A percentile compares a stretch with the other conserved stretches of the same genome.
Conservation (phyloP, 495 filamentous ascomycete species). For the Oleoguttula mirabilis region DNA sequence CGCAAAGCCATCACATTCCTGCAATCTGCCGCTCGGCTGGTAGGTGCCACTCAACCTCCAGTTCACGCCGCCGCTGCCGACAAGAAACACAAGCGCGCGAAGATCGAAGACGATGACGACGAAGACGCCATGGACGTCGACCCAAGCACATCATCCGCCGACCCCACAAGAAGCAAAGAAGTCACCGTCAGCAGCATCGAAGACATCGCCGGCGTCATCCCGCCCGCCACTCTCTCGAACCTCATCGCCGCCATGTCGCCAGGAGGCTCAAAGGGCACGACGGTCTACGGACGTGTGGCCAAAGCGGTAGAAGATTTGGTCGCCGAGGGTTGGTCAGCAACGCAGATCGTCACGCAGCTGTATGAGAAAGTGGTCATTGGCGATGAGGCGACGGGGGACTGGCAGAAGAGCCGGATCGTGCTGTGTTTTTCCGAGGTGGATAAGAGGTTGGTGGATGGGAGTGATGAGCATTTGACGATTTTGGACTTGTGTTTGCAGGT, state of each 20-base stretch:
- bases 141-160: constrained; percentile 25
- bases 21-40: constrained; percentile 76
- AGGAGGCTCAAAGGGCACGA: constrained; percentile 40
- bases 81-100: constrained; percentile 38
- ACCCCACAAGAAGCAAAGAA: too few relatives aligned
- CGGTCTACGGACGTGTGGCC: constrained; percentile 63
- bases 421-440: constrained; percentile 84
- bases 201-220: constrained; percentile 94
- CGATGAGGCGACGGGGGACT: constrained; percentile 68
- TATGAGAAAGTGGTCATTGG: constrained; percentile 65
- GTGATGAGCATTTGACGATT: constrained; percentile 86
- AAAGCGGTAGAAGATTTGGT: constrained; percentile 77
- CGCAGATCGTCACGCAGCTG: constrained; percentile 74
- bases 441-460: constrained; percentile 91
- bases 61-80: constrained; percentile 10
- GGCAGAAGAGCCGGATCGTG: constrained; percentile 83
- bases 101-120: constrained; percentile 45
- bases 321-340: constrained; percentile 97
- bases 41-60: constrained; percentile 40
- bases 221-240: constrained; percentile 53
- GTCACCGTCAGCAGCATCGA: constrained; percentile 73
- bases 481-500: constrained; percentile 74
- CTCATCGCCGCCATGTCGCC: constrained; percentile 71
- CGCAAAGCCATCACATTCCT: constrained; percentile 92
- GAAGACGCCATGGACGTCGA: constrained; percentile 42